Percentiles rank a stretch among this genome's conserved stretches.
phyloP scores from a whole-genome alignment of 805 yeast species.

The Ogataea polymorpha region DNA sequence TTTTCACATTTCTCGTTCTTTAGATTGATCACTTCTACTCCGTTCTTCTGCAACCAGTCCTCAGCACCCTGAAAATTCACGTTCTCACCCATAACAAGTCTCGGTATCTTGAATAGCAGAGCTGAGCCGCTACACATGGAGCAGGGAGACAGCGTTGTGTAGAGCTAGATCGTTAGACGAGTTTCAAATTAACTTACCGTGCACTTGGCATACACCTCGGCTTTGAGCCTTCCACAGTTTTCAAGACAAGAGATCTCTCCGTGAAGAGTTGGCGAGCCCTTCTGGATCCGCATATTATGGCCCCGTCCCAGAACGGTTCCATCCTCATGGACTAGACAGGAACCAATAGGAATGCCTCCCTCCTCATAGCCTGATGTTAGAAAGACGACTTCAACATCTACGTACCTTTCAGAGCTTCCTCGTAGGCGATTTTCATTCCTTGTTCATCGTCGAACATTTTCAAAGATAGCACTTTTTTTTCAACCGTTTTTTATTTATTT shows the following conservation, averaged over 20 bases:
- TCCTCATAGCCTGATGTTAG: conserved; percentile 53
- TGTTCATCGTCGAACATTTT: conserved; percentile 53
- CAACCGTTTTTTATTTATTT: not conserved
- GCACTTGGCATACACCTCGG: conserved; percentile 72
- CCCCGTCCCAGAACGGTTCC: conserved; percentile 86
- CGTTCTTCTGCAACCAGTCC: conserved; percentile 60
- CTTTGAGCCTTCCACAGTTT: conserved; percentile 86
- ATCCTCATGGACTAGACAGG: conserved; percentile 66
- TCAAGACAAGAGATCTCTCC: conserved; percentile 91
- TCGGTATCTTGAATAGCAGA: conserved; percentile 78
- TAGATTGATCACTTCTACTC: conserved; percentile 67
- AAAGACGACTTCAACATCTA: not conserved
- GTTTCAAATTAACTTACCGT: conserved; percentile 40
- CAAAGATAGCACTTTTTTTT: not conserved
- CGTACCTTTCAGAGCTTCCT: conserved; percentile 64
- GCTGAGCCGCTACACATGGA: conserved; percentile 96
- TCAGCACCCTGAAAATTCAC: conserved; percentile 82
- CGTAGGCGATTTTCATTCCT: conserved; percentile 69
- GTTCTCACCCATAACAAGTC: conserved; percentile 90
- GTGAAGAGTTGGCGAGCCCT: conserved; percentile 77
- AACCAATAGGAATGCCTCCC: conserved; percentile 93
- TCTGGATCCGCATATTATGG: conserved; percentile 87
- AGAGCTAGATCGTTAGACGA: conserved; percentile 41
- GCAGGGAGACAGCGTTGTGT: conserved; percentile 91
- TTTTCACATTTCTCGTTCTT: conserved; percentile 60